Base-by-base conservation (phyloP, 768 basidiomycete species). In the Gelatoporia subvermispora region DNA sequence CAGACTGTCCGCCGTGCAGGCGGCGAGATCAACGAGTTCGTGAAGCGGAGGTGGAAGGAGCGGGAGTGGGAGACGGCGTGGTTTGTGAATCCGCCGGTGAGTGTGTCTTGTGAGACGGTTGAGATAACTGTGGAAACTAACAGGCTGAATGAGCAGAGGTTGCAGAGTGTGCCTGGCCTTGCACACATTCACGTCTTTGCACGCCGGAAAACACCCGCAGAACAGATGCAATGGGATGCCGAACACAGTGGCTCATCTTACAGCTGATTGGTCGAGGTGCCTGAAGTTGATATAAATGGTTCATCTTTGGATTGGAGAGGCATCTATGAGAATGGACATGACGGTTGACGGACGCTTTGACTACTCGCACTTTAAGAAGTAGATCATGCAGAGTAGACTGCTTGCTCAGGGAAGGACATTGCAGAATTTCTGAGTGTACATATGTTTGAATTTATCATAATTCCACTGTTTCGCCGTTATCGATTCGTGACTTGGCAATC, bases 151-250 rank as follows among this genome's bases (percentile, higher is more conserved):
- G 48, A n/a, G 9, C 64, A 88, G 88, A 78, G 89, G 60, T 63
- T 92, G 47, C 90, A 93, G 58, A 92, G 88, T 51, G 80, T 93
- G 24, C 84, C 79, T 2, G 85, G 81, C 15, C 71, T 93, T 39
- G 85, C 88, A 0, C 91, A 93, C 62, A 77, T 87, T n/a, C 91
- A 93, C 54, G 88, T 93, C 24, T 93, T 93, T 63, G 89, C 87
- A 7, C 73, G 77, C 42, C 74, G 65, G 59, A 84, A 83, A 52
- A 48, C 52, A 1, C 45, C 50, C 1, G 65, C 64, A 41, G 50
- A 65, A 28, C 49, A 50, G 39, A 43, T 54, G n/a, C 35, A 41
- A 15, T 49, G 48, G 48, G 25, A 21, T 9, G 38, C 47, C 13
- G 47, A 31, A 34, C 28, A 31, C 28, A 31, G 28, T 31, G 28